Conservation (phyloP, 2,329 filamentous ascomycete species). For the Trichothecium sympodiale region DNA sequence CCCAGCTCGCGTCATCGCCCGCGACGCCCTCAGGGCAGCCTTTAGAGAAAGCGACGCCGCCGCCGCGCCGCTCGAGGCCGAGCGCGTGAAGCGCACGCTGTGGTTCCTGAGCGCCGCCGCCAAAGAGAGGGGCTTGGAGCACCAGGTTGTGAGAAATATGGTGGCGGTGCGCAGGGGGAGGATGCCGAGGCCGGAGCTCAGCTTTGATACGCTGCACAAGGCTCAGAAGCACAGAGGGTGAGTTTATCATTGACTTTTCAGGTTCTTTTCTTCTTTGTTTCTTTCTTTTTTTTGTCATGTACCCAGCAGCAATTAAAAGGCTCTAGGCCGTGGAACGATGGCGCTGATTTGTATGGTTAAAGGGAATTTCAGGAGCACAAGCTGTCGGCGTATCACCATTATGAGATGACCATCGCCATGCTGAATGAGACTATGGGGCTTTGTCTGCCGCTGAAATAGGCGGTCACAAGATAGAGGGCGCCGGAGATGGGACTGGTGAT, state of each 20-base stretch:
- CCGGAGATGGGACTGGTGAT: no score
- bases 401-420: slow-evolving; percentile 60
- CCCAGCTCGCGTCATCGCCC: slow-evolving; percentile 53
- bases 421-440: slow-evolving; percentile 63
- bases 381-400: slow-evolving; percentile 40
- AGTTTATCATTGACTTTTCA: no score
- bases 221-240: slow-evolving; percentile 13
- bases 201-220: background rate
- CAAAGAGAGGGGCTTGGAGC: slow-evolving; percentile 54
- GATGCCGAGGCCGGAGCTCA: slow-evolving; percentile 6
- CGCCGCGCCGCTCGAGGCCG: slow-evolving; percentile 21
- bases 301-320: no score
- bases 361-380: slow-evolving; percentile 10
- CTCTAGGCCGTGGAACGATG: no score
- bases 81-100: slow-evolving; percentile 51
- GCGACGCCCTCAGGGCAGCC: slow-evolving; percentile 45
- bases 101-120: slow-evolving; percentile 60
- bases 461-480: slow-evolving; percentile 4
- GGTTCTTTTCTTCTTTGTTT: background rate
- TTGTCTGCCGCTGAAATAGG: slow-evolving; percentile 30
- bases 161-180: slow-evolving; percentile 22
- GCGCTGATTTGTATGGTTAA: background rate
- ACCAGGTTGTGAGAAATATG: slow-evolving; percentile 60
- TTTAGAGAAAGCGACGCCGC: slow-evolving; percentile 37
- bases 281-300: background rate